Conservation (phyloP, 2,329 filamentous ascomycete genomes). For the Periglandula ipomoeae region DNA sequence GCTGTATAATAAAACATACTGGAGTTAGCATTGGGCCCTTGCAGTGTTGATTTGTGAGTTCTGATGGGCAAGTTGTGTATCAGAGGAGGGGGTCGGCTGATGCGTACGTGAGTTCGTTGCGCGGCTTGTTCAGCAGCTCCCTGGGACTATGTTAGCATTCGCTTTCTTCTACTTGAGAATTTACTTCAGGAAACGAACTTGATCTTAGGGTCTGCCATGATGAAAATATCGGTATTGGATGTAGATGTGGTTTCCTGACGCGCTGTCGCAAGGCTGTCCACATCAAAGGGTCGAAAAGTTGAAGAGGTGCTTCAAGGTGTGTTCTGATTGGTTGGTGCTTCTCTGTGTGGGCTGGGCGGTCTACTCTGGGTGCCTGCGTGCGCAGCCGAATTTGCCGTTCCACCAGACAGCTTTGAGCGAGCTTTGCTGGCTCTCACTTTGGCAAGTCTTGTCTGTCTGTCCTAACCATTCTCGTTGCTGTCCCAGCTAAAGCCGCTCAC, state of each 20-base stretch:
- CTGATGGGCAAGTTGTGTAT: slow-evolving; percentile 8
- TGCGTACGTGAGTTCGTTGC: slow-evolving; percentile 81
- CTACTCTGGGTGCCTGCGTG: not conserved
- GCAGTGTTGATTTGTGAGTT: slow-evolving; percentile 8
- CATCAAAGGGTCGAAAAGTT: slow-evolving; percentile 19
- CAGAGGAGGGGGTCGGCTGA: slow-evolving; percentile 9
- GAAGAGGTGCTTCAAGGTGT: slow-evolving; percentile 15
- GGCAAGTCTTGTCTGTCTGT: not conserved
- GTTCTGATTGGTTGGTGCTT: slow-evolving; percentile 19
- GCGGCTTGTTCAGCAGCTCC: slow-evolving; percentile 82
- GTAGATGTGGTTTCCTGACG: slow-evolving; percentile 8
- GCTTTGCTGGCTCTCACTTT: too few relatives aligned
- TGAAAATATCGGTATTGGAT: slow-evolving; percentile 12
- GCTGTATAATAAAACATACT: slow-evolving; percentile 32
- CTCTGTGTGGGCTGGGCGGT: not conserved
- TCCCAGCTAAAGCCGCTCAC: too few relatives aligned
- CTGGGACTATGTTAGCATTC: slow-evolving; percentile 37
- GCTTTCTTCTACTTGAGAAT: not conserved
- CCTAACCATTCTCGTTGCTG: too few relatives aligned
- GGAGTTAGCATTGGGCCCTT: not conserved
- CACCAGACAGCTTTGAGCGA: too few relatives aligned
- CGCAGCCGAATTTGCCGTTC: not conserved
- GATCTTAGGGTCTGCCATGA: slow-evolving; percentile 62
- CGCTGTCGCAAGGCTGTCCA: slow-evolving; percentile 24
- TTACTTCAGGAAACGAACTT: slow-evolving; percentile 43